A percentile compares a stretch with the other conserved stretches of the same genome.
Conservation (phyloP, 2,329 filamentous ascomycete species). For the Raffaelea deltoideospora region DNA sequence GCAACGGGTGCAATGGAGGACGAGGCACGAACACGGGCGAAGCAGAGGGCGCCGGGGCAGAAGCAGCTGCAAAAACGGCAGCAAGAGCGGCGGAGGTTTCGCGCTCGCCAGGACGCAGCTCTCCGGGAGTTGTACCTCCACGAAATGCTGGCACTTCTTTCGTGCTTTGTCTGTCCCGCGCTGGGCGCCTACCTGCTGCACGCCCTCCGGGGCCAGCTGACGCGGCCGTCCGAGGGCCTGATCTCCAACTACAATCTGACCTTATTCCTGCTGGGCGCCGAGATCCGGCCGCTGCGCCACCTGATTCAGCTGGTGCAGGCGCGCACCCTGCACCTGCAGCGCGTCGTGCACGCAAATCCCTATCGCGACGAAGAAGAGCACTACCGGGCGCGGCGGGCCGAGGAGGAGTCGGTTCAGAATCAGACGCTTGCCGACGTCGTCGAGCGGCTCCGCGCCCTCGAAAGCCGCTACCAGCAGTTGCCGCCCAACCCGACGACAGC, state of each 20-base stretch:
- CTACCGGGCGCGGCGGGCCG: conserved; percentile 6
- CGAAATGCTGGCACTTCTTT: conserved; percentile 57
- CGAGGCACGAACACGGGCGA: not conserved
- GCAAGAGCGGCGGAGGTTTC: conserved; percentile 12
- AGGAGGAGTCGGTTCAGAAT: conserved; percentile 18
- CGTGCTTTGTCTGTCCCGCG: conserved; percentile 67
- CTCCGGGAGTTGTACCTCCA: conserved; percentile 54
- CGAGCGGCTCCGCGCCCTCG: conserved; percentile 54
- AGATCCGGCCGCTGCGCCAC: conserved; percentile 70
- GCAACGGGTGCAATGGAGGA: not conserved
- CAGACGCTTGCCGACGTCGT: conserved; percentile 37
- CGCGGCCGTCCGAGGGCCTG: conserved; percentile 67
- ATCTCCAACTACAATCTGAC: conserved; percentile 88
- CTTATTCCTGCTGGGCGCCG: conserved; percentile 76
- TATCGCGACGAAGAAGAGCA: conserved; percentile 14
- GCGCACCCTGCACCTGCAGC: conserved; percentile 69
- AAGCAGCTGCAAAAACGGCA: conserved; percentile 2
- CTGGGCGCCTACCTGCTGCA: conserved; percentile 76
- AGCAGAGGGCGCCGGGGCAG: not conserved
- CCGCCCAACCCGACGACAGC: not conserved
- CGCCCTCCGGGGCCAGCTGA: conserved; percentile 63
- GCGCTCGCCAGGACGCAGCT: conserved; percentile 19
- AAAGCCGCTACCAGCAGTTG: conserved; percentile 23
- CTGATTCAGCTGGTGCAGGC: conserved; percentile 65
- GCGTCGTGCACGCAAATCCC: conserved; percentile 44